A percentile compares a stretch with the other conserved stretches of the same genome.
These are phyloP conservation scores for Blastomyces emzantsi DNA, from an alignment of 2,329 filamentous ascomycete genomes.

Conservation along the genomic window DNA sequence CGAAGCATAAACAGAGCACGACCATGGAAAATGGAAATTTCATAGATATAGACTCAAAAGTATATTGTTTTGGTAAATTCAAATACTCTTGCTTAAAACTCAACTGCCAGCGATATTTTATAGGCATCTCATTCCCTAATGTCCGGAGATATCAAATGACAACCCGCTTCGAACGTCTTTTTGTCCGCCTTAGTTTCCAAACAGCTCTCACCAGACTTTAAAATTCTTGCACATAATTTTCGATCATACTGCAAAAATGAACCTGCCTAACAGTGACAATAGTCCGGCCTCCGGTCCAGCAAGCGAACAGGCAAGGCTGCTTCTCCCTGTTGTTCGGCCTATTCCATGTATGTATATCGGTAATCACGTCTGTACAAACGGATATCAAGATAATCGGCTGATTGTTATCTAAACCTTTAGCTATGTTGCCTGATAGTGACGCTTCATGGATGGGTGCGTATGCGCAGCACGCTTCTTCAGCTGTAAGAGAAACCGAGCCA, in stretches of 20 bases:
- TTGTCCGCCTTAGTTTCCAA: background rate
- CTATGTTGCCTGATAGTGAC: background rate
- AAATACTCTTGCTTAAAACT: too few relatives aligned
- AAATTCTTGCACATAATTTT: background rate
- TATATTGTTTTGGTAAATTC: too few relatives aligned
- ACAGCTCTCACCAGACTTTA: background rate
- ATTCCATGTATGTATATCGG: background rate
- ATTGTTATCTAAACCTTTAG: background rate
- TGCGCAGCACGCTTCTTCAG: background rate
- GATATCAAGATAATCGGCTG: background rate
- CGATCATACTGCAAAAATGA: background rate
- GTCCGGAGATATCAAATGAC: background rate
- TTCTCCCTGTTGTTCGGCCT: background rate
- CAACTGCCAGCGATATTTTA: too few relatives aligned
- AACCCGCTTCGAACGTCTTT: background rate
- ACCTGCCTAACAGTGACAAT: background rate
- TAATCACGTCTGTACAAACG: too few relatives aligned
- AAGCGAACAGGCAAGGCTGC: background rate
- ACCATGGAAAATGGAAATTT: too few relatives aligned
- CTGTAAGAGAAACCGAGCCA: background rate
- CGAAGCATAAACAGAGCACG: too few relatives aligned
- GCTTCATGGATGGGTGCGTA: background rate
- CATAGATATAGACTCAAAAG: too few relatives aligned
- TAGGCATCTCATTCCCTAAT: background rate
- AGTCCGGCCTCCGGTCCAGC: background rate